Evolutionary conservation across 2,329 filamentous ascomycete genomes (phyloP), one percentile per base, ranked within the genome.

Genomic region (Herpomyces periplanetae): DNA sequence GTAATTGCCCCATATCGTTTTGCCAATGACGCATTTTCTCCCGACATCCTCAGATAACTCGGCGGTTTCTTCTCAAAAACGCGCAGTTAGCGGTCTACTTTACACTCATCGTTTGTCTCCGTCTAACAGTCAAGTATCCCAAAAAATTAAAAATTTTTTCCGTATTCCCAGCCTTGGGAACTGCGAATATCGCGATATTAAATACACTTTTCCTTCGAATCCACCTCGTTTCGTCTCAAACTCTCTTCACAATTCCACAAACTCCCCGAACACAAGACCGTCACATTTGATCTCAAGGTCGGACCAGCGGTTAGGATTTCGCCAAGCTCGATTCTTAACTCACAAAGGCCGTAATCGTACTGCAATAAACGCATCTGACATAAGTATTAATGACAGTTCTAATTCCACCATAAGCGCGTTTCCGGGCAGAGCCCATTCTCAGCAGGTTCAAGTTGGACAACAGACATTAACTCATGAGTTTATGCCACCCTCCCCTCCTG

Each of bases 401-500:
- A n/a, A n/a, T n/a, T n/a, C n/a, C n/a, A n/a, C n/a, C n/a, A n/a
- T n/a, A n/a, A n/a, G n/a, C n/a, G n/a, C n/a, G n/a, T n/a, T n/a
- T n/a, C n/a, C n/a, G n/a, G n/a, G n/a, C n/a, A n/a, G n/a, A n/a
- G n/a, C n/a, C n/a, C n/a, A n/a, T n/a, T n/a, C n/a, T n/a, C n/a
- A n/a, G n/a, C n/a, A n/a, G n/a, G n/a, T n/a, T n/a, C n/a, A n/a
- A n/a, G n/a, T n/a, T n/a, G n/a, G n/a, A n/a, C n/a, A n/a, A n/a
- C n/a, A n/a, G n/a, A n/a, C n/a, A n/a, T n/a, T n/a, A n/a, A n/a
- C n/a, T n/a, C n/a, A n/a, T n/a, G n/a, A n/a, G n/a, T n/a, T n/a
- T n/a, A n/a, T 85, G 13, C 73, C 80, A 7, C 69, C 71, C 6
- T 85, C 73, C 25, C 75, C 80, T 12, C 69, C 75, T 17, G 71